Conservation (phyloP, 1,284 basidiomycete genomes). For the Phellopilus nigrolimitatus region DNA sequence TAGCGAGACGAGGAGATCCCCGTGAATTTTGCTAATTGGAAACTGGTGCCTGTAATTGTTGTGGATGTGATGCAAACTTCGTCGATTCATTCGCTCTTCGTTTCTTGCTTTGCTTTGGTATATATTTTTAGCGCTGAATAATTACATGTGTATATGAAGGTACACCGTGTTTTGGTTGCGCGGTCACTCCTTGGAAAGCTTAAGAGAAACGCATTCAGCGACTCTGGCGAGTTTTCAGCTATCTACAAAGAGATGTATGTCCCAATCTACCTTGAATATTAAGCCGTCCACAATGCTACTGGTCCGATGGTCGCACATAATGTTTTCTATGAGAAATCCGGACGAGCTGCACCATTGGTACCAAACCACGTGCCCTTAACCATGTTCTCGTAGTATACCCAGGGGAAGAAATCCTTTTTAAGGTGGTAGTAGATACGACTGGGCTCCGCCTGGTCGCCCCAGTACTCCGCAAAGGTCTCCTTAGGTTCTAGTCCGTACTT, state of each 20-base stretch:
- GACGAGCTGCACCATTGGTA: conserved; percentile 44
- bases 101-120: background rate
- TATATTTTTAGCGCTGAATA: background rate
- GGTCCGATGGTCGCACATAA: too few species aligned
- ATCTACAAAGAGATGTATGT: too few species aligned
- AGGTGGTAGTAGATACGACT: conserved; percentile 82
- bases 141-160: background rate
- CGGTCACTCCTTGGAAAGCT: too few species aligned
- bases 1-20: background rate
- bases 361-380: conserved; percentile 74
- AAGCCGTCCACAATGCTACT: too few species aligned
- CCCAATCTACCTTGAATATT: too few species aligned
- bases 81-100: background rate
- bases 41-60: background rate
- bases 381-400: conserved; percentile 83
- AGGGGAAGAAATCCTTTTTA: conserved; percentile 91
- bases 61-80: background rate
- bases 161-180: too few species aligned
- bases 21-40: background rate
- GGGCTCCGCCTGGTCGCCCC: conserved; percentile 70
- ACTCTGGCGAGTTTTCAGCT: too few species aligned
- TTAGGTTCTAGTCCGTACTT: conserved; percentile 84
- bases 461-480: conserved; percentile 70
- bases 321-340: conserved; percentile 30
- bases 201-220: too few species aligned